Percentiles rank a stretch among this genome's conserved stretches.
These are phyloP conservation scores for Crinitomyces ghanaensis DNA, from an alignment of 805 yeast species.

Conservation along the genomic window DNA sequence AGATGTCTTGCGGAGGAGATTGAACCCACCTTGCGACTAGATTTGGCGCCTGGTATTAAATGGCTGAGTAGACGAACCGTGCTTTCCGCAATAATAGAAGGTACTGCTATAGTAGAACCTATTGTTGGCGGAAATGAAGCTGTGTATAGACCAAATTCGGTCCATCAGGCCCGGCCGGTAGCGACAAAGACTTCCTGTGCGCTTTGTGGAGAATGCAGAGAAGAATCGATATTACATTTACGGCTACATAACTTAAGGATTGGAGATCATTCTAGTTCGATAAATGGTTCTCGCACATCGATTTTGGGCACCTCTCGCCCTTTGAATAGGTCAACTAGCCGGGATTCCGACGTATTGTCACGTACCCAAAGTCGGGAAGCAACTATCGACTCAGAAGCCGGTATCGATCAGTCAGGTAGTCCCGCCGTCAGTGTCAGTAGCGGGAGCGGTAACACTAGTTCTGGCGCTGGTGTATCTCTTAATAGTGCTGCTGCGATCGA, in stretches of 20 bases:
- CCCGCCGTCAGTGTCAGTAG: constrained; percentile 1
- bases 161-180: constrained; percentile 39
- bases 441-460: background rate
- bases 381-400: too few species aligned
- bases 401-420: background rate
- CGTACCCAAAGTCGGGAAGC: too few species aligned
- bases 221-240: constrained; percentile 62
- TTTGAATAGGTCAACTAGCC: too few species aligned
- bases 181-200: constrained; percentile 70
- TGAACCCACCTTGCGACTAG: constrained; percentile 59
- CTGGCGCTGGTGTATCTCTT: background rate
- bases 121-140: constrained; percentile 72
- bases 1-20: constrained; percentile 64
- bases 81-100: constrained; percentile 61
- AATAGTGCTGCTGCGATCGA: constrained; percentile 3
- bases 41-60: constrained; percentile 49
- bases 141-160: constrained; percentile 14
- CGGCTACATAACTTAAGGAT: constrained; percentile 60
- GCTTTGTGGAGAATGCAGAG: constrained; percentile 70
- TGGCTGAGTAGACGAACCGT: constrained; percentile 53
- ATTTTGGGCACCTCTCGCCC: background rate
- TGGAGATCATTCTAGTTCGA: constrained; percentile 8
- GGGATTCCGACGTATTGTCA: too few species aligned
- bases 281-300: background rate
- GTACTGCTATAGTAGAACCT: constrained; percentile 76